A percentile compares a stretch with the other conserved stretches of the same genome.
Conservation (phyloP, 1,284 basidiomycete species). For the Caloboletus firmus region DNA sequence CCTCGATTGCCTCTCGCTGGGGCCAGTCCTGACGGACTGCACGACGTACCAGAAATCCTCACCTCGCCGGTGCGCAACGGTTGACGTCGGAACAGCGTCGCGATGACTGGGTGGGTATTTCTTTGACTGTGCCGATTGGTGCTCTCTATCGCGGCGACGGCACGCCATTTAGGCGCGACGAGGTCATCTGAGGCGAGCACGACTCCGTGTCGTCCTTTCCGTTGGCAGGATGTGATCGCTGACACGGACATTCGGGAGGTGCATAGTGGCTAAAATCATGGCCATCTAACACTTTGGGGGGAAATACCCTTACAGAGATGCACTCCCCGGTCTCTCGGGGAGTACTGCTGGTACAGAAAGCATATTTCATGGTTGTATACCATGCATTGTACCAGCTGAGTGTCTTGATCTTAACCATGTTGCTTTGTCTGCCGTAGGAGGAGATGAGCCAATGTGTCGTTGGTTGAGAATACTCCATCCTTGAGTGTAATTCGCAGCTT, state of each 20-base stretch:
- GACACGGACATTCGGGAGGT: background rate
- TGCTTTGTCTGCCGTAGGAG: constrained; percentile 6
- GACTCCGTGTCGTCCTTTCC: background rate
- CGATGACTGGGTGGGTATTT: constrained; percentile 27
- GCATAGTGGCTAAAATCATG: background rate
- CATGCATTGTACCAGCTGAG: background rate
- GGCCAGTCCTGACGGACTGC: constrained; percentile 44
- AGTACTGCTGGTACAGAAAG: too few species aligned
- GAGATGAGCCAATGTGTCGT: constrained; percentile 1
- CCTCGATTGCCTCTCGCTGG: constrained; percentile 49
- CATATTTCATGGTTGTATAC: too few species aligned
- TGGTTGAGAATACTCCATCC: constrained; percentile 25
- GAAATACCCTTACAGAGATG: too few species aligned
- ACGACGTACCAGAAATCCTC: constrained; percentile 48
- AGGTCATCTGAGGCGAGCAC: background rate
- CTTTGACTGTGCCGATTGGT: background rate
- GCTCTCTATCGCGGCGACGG: constrained; percentile 15
- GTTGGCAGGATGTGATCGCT: background rate
- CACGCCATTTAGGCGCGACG: background rate
- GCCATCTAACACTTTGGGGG: background rate
- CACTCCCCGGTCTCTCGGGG: too few species aligned
- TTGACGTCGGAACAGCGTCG: constrained; percentile 28
- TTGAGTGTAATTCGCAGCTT: constrained; percentile 52
- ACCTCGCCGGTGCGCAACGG: constrained; percentile 15
- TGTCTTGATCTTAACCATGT: background rate